Percentiles rank a stretch among this genome's conserved stretches.
Evolutionary conservation across 768 basidiomycete genomes (phyloP).

Genomic region (Collybiopsis confluens): DNA sequence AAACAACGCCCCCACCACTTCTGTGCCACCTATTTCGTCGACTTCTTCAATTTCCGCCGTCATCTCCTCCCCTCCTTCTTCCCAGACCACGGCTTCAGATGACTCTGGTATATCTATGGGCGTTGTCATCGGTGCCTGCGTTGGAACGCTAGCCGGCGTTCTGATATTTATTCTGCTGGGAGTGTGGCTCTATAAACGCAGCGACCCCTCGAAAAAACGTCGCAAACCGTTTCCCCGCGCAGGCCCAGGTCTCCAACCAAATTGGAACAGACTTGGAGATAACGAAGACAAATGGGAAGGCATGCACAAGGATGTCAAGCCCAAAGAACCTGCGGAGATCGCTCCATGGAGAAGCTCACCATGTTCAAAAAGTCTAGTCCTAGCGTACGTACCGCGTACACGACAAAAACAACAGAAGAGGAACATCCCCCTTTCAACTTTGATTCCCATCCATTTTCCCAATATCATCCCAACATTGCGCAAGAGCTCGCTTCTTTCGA

Average conservation of each 20-base stretch:
- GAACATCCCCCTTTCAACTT: conserved; percentile 35
- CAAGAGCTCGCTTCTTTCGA: conserved; percentile 40
- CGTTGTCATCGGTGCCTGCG: conserved; percentile 60
- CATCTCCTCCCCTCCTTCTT: too few species aligned
- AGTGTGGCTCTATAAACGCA: conserved; percentile 52
- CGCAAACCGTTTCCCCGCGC: conserved; percentile 40
- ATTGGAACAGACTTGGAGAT: conserved; percentile 59
- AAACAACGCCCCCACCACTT: conserved; percentile 14
- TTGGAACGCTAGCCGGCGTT: conserved; percentile 56
- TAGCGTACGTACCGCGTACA: conserved; percentile 51
- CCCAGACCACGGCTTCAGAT: conserved; percentile 18
- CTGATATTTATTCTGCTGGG: conserved; percentile 46
- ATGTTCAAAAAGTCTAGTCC: conserved; percentile 63
- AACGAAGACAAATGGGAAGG: conserved; percentile 44
- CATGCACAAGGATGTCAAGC: conserved; percentile 25
- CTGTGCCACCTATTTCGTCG: conserved; percentile 11
- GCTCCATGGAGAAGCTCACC: conserved; percentile 58
- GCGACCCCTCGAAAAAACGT: conserved; percentile 34
- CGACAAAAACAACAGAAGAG: conserved; percentile 38
- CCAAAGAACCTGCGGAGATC: conserved; percentile 35
- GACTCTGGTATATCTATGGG: conserved; percentile 36
- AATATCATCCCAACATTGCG: conserved; percentile 54
- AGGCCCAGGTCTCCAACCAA: conserved; percentile 17
- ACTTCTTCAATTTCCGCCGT: conserved; percentile 14
- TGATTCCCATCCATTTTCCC: conserved; percentile 45